Conservation (phyloP, 129 eudicot genomes). For the carrot (Daucus carota) region DH1_v3.0 NC_030389.2:44290501-44291000, state of each 20-base stretch:
- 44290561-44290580: slow-evolving; percentile 2
- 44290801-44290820: background rate
- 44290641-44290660: background rate
- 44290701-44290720: background rate
- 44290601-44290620: background rate
- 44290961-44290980: background rate
- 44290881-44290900: background rate
- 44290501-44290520: background rate
- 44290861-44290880: background rate
- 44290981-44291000: background rate
- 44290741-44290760: background rate
- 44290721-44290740: background rate
- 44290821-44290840: background rate
- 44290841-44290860: background rate
- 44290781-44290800: background rate
- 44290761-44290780: background rate
- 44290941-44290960: background rate
- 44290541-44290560: background rate
- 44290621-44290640: background rate
- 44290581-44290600: background rate
- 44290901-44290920: background rate
- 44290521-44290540: background rate
- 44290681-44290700: background rate
- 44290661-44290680: background rate
- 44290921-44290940: background rate